Conservation (phyloP, 352 stramenopile species). For the Hyaloperonospora brassicae region DNA sequence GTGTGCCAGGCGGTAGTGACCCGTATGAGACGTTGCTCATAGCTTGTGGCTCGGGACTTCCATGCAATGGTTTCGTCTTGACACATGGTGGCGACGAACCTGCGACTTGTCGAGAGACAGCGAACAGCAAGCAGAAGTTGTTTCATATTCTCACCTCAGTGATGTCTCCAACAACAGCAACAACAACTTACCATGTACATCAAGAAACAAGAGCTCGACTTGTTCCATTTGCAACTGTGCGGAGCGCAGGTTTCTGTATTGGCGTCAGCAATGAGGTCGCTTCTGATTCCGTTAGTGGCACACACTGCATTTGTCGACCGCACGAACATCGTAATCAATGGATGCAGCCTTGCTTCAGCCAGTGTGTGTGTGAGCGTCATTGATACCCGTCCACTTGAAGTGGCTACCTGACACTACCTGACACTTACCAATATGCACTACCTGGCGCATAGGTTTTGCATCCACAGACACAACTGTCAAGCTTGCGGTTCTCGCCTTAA, state of each 20-base stretch:
- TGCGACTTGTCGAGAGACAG: conserved; percentile 44
- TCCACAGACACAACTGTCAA: conserved; percentile 26
- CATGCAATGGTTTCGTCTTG: conserved; percentile 60
- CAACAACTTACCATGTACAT: conserved; percentile 53
- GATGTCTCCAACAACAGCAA: conserved; percentile 55
- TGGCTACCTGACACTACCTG: conserved; percentile 8
- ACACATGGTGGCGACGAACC: conserved; percentile 32
- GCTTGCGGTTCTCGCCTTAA: conserved; percentile 6
- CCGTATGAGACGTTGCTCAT: too few relatives aligned
- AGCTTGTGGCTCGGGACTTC: too few relatives aligned
- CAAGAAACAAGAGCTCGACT: conserved; percentile 27
- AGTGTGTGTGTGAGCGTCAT: conserved; percentile 25
- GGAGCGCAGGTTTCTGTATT: conserved; percentile 76
- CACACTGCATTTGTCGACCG: conserved; percentile 82
- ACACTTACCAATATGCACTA: conserved; percentile 21
- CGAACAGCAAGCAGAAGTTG: conserved; percentile 37
- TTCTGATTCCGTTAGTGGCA: conserved; percentile 76
- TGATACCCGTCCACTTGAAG: conserved; percentile 14
- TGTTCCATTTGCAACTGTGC: conserved; percentile 51
- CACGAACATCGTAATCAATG: conserved; percentile 35
- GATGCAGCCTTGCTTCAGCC: conserved; percentile 20
- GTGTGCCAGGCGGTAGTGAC: too few relatives aligned
- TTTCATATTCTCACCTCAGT: conserved; percentile 45
- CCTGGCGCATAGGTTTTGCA: conserved; percentile 17
- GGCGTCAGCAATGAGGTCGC: conserved; percentile 59